These are phyloP conservation scores for Ogataea siamensis DNA, from an alignment of 805 yeast genomes.

Conservation along the genomic window DNA sequence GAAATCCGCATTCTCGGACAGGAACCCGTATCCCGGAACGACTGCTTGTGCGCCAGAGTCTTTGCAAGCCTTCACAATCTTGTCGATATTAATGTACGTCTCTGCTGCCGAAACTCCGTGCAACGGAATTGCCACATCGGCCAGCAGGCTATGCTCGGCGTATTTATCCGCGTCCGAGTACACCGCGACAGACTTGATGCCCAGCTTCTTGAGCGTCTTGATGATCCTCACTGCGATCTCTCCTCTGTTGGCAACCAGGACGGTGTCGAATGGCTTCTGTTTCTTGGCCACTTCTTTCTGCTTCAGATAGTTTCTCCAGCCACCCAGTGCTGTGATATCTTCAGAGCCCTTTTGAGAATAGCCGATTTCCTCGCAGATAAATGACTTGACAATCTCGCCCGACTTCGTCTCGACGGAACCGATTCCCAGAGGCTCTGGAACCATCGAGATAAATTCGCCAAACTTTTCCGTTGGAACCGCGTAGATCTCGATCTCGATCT, in stretches of 20 bases:
- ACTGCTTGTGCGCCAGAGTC: constrained; percentile 88
- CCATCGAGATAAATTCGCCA: constrained; percentile 83
- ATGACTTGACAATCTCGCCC: constrained; percentile 88
- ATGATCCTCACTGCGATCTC: constrained; percentile 96
- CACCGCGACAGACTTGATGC: constrained; percentile 78
- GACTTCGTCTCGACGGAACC: constrained; percentile 82
- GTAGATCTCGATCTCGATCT: constrained; percentile 78
- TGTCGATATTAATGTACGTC: constrained; percentile 82
- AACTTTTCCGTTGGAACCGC: constrained; percentile 74
- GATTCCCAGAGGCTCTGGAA: constrained; percentile 93
- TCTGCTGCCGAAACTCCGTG: constrained; percentile 86
- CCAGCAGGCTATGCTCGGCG: constrained; percentile 79
- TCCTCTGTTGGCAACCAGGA: constrained; percentile 96
- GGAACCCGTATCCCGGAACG: constrained; percentile 96
- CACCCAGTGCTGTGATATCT: constrained; percentile 85
- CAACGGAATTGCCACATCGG: constrained; percentile 79
- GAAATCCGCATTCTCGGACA: constrained; percentile 94
- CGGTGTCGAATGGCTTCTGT: constrained; percentile 70
- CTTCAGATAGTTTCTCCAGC: constrained; percentile 71
- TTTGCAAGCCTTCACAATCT: constrained; percentile 83
- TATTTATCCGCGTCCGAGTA: constrained; percentile 89
- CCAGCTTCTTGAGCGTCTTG: constrained; percentile 77
- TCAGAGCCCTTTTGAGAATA: constrained; percentile 66
- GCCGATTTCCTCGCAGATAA: constrained; percentile 91
- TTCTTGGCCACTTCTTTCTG: constrained; percentile 26